Conservation (phyloP, 345 rosid genomes). For the Boechera retrofracta region DNA sequence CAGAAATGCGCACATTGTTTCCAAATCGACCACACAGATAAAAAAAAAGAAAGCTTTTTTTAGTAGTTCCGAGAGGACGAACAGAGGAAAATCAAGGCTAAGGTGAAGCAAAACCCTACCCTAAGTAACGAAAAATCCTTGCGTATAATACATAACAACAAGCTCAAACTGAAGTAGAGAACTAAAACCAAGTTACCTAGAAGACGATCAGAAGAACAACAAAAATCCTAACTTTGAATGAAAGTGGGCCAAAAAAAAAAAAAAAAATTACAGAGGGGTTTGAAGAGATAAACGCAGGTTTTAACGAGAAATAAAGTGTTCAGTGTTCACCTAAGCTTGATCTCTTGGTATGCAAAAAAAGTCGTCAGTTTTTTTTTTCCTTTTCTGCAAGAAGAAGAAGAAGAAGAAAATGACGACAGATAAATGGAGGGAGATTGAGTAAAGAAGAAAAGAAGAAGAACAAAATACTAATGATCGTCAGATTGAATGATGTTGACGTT, state of each 20-base stretch:
- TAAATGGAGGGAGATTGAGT: slow-evolving; percentile 16
- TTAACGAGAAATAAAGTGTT: background rate
- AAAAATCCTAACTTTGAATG: slow-evolving; percentile 16
- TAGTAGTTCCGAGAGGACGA: background rate
- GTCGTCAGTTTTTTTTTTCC: too few species aligned
- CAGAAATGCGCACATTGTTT: background rate
- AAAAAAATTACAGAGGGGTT: background rate
- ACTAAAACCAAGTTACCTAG: background rate
- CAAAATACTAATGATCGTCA: too few species aligned
- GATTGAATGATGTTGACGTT: too few species aligned
- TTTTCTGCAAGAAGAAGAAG: background rate
- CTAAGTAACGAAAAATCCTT: background rate
- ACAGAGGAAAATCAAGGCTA: background rate
- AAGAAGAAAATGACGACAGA: background rate
- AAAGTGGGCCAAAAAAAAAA: background rate
- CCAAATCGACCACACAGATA: background rate
- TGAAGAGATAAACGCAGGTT: background rate
- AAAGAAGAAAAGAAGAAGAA: too few species aligned
- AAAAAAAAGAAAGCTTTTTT: background rate
- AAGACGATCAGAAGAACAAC: slow-evolving; percentile 2
- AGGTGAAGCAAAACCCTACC: slow-evolving; percentile 3
- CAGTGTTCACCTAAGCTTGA: background rate
- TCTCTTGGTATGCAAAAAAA: background rate
- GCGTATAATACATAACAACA: background rate
- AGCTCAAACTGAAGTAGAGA: background rate